Base-by-base conservation (phyloP, 257 asterid species). In the Plectranthus barbatus region DNA sequence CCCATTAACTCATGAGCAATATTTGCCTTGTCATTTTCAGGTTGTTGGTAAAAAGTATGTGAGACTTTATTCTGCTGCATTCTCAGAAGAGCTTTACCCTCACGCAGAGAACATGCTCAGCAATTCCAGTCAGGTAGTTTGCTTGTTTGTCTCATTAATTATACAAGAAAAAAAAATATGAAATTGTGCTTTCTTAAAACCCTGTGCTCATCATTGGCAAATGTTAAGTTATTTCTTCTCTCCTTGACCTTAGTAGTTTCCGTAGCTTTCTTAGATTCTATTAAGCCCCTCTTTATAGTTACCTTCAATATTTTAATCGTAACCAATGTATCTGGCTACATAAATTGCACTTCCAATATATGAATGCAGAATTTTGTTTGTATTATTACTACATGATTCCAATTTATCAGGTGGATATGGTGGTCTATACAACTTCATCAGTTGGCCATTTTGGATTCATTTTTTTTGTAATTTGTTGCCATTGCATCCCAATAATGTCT, bases 81-180 rank as follows among this genome's bases (percentile, higher is more conserved):
- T 81, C 9, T 79, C 86, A 1, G 80, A 71, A 53, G 76, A 74
- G 68, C 80, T 80, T 51, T 76, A 73, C 53, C 82, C 85, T 41
- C 77, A 78, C 49, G 7, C 76, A 0, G 83, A 74, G 51, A 29
- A 82, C 68, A 93, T 89, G 99, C 94, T 93, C 56, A 60, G 85
- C 75, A 90, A 93, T 76, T 87, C 99, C 67, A 93, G 99, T 70
- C 94, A 90, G 97, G 99, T 92, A 68, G 47, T 73, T 72, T 56
- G 24, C 60, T 65, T 73, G 46, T 1, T 26, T 48, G 29, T 34
- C 7, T 47, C 31, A 14, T 52, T 66, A 54, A 37, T 42, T 9
- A 26, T 36, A 18, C 15, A 13, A 18, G 6, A 55, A n/a, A n/a
- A n/a, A n/a, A 10, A 46, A 42, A 8, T 34, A 36, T 44, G 49